Evolutionary conservation across 495 filamentous ascomycete genomes (phyloP).

Genomic region (Penicillium macrosclerotiorum): DNA sequence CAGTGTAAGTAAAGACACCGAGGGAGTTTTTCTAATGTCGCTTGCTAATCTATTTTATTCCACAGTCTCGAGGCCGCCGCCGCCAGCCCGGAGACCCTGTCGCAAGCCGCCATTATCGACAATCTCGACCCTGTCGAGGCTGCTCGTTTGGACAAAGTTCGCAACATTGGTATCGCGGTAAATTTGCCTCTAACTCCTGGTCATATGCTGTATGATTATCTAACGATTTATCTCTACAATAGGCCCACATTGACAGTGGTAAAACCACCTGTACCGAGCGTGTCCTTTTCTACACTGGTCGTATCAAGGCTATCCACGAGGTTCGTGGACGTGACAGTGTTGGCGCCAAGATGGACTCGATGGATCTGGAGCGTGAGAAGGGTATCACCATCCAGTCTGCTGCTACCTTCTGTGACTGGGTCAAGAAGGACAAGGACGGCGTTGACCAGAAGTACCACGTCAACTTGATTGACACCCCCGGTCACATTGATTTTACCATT

Average conservation of each 20-base stretch:
- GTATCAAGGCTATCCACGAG: slow-evolving; percentile 96
- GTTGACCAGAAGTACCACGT: slow-evolving; percentile 91
- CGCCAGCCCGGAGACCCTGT: slow-evolving; percentile 55
- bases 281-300: slow-evolving; percentile 97
- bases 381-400: slow-evolving; percentile 99
- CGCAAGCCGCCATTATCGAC: slow-evolving; percentile 67
- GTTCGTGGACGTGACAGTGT: slow-evolving; percentile 93
- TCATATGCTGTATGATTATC: not conserved
- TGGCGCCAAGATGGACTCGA: slow-evolving; percentile 99
- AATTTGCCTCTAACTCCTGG: slow-evolving; percentile 11
- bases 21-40: not conserved
- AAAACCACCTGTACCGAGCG: slow-evolving; percentile 98
- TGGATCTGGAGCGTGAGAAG: slow-evolving; percentile 97
- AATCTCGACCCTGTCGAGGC: slow-evolving; percentile 75
- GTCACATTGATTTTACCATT: slow-evolving; percentile 99
- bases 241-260: slow-evolving; percentile 98
- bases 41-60: slow-evolving; percentile 9
- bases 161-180: slow-evolving; percentile 99
- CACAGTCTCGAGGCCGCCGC: slow-evolving; percentile 58
- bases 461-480: slow-evolving; percentile 98
- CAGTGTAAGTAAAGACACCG: slow-evolving; percentile 32
- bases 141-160: slow-evolving; percentile 69
- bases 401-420: slow-evolving; percentile 97
- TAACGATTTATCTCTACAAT: slow-evolving; percentile 12
- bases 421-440: slow-evolving; percentile 70